Evolutionary conservation across 2,329 filamentous ascomycete species (phyloP), one percentile per base, ranked within the genome.

Genomic region (Zymoseptoria passerinii): DNA sequence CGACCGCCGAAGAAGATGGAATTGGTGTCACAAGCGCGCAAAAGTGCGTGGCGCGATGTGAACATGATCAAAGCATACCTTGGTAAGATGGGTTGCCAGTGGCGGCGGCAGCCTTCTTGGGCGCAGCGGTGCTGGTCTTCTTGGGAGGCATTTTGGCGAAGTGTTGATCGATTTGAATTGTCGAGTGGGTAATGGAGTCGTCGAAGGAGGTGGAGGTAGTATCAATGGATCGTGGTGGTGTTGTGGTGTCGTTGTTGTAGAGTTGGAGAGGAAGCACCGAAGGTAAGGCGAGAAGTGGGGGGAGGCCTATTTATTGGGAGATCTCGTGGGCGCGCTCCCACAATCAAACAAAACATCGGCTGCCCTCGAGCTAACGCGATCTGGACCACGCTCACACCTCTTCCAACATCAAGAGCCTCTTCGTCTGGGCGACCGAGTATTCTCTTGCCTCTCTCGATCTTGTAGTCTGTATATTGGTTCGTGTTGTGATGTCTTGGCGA

Each of bases 81-180:
- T 83, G 83, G 77, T 88, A 88, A 68, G 82, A 81, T 67, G 80
- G 80, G 77, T 87, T 84, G 63, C 82, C 72, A 64, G 80, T 72
- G 70, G 78, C 71, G 68, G 76, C 73, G 66, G 77, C 74, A 65
- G 79, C 76, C 78, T 84, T 83, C 79, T 85, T 85, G 69, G 78
- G 67, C 59, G 81, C 71, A 66, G 81, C 77, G 68, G 80, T 55
- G 51, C 53, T 55, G 58, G 62, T 52, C 56, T 61, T 66, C 64
- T 64, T 66, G 53, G 63, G 65, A 61, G 64, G 62, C 64, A 66
- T 66, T 58, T 48, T 58, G 58, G 56, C 23, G 61, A 57, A 55
- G 59, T 53, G 50, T 63, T 58, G 63, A 61, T 55, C 55, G 63
- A 61, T 57, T 57, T 48, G 53, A 44, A 28, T 35, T 48, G 35